Conservation (phyloP, 768 basidiomycete genomes). For the Galerina sulciceps region DNA sequence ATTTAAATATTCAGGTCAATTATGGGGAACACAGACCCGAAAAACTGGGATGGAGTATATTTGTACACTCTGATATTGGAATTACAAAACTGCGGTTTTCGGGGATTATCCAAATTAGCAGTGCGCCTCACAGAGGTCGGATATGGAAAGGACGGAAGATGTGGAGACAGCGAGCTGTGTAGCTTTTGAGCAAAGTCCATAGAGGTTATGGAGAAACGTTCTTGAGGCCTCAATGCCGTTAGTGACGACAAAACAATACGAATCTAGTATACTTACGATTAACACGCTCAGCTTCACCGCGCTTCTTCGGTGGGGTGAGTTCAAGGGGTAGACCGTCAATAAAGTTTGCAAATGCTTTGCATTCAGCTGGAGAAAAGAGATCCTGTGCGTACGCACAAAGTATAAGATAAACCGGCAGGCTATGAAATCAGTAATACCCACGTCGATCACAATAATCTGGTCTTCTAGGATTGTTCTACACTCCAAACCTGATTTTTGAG, state of each 20-base stretch:
- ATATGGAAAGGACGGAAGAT: conserved; percentile 59
- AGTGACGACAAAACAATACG: not conserved
- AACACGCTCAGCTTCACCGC: conserved; percentile 71
- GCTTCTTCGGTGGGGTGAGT: conserved; percentile 71
- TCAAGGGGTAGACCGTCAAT: conserved; percentile 64
- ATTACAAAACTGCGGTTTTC: conserved; percentile 63
- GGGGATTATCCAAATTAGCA: conserved; percentile 28
- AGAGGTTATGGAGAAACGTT: conserved; percentile 65
- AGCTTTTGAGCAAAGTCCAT: conserved; percentile 60
- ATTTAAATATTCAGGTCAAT: not conserved
- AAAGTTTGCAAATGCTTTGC: conserved; percentile 61
- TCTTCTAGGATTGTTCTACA: conserved; percentile 58
- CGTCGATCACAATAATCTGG: conserved; percentile 67
- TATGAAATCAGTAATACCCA: conserved; percentile 30
- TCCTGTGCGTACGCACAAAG: conserved; percentile 37
- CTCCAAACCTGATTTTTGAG: conserved; percentile 47
- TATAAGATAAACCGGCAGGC: not conserved
- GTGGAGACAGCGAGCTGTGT: conserved; percentile 51
- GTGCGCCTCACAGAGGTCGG: conserved; percentile 41
- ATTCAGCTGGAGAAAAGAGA: conserved; percentile 62
- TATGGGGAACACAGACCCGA: conserved; percentile 43
- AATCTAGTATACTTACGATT: conserved; percentile 57
- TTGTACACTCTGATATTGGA: conserved; percentile 78
- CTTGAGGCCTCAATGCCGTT: conserved; percentile 33
- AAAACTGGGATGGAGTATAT: conserved; percentile 65